These are phyloP conservation scores for Fraxinus pennsylvanica DNA, from an alignment of 257 asterid genomes.

Conservation along the genomic window DNA sequence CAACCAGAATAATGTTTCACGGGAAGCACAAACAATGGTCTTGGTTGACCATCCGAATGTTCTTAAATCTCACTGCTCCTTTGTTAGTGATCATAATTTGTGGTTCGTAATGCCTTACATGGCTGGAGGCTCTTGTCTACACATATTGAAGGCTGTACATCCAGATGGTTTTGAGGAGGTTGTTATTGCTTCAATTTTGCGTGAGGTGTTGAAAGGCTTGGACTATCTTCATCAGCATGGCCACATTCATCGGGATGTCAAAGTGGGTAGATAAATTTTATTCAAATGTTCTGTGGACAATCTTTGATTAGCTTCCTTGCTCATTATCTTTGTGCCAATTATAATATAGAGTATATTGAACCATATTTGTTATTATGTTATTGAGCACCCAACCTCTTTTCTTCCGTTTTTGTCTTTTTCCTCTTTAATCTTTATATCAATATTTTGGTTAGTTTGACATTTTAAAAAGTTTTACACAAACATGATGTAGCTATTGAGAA, in stretches of 20 bases:
- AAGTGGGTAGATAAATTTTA: constrained; percentile 54
- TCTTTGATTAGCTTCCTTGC: constrained; percentile 8
- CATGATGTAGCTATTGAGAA: background rate
- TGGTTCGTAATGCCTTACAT: constrained; percentile 99
- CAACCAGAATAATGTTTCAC: constrained; percentile 75
- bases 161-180: constrained; percentile 97
- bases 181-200: constrained; percentile 85
- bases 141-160: constrained; percentile 78
- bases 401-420: background rate
- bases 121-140: constrained; percentile 98
- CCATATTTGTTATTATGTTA: background rate
- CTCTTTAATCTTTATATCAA: constrained; percentile 1
- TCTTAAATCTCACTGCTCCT: constrained; percentile 92
- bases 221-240: constrained; percentile 98
- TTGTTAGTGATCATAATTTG: constrained; percentile 81
- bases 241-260: constrained; percentile 95
- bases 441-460: background rate
- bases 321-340: constrained; percentile 3
- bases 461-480: background rate
- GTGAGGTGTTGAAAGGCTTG: constrained; percentile 88
- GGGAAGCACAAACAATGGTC: constrained; percentile 97
- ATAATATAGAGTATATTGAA: background rate
- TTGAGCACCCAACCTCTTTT: background rate
- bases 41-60: constrained; percentile 94
- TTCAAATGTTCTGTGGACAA: constrained; percentile 8